Base-by-base conservation (phyloP, 2,329 filamentous ascomycete species). In the Monilinia fructigena region DNA sequence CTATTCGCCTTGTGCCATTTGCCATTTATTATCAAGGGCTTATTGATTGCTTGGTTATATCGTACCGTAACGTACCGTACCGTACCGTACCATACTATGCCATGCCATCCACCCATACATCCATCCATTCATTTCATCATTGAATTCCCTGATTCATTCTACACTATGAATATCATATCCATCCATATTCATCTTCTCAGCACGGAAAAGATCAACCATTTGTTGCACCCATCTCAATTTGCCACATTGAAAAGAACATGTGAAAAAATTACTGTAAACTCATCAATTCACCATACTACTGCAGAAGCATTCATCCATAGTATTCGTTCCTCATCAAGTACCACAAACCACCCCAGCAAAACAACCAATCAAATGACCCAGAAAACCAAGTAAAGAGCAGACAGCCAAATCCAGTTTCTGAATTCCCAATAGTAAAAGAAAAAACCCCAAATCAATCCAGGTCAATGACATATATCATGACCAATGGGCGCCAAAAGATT, bases 401-500 rank as follows among this genome's bases (percentile, higher is more conserved):
- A 28, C 12, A 59, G 45, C 28, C 42, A 48, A 59, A 23, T 59
- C 20, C 56, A 20, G 48, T 35, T 48, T 47, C 56, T 42, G 10
- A 48, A 4, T n/a, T n/a, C 20, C 56, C 42, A 2, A 11, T 48
- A 59, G 26, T 12, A 48, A 48, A 59, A 31, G 20, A 18, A 12
- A 59, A 47, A 58, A 42, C 12, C 10, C 12, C 45, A 59, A 59
- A 59, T 23, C 56, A 59, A 59, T 59, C 56, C 42, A 48, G 42
- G 26, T 48, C 42, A n/a, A 23, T 59, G 56, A 48, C 20, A 59
- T 11, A n/a, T 59, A 12, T 48, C 56, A 59, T 59, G 56, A 35
- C 42, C 56, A 59, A 18, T 48, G 12, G 56, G 42, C 56, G 56
- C 56, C 56, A 35, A 48, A 59, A 59, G 28, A 59, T 59, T 59